Evolutionary conservation across 2,329 filamentous ascomycete genomes (phyloP).

Genomic region (Cercospora canescens): DNA sequence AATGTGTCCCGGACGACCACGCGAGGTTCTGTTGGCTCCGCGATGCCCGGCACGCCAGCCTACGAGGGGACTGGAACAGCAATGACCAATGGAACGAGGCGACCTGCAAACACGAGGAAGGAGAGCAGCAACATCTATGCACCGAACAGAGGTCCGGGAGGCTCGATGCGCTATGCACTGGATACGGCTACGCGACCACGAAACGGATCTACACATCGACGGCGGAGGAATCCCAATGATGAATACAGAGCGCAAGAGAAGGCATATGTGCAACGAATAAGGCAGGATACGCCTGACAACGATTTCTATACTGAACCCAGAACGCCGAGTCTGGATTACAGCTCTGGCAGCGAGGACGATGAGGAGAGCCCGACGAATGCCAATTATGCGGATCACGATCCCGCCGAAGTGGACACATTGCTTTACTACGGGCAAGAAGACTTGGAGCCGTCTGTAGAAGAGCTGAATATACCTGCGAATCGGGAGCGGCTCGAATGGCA

Average conservation of each 20-base stretch:
- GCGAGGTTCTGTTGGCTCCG: constrained; percentile 8
- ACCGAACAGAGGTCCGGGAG: constrained; percentile 51
- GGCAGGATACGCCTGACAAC: constrained; percentile 62
- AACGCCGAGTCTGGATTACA: constrained; percentile 66
- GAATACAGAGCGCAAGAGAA: constrained; percentile 85
- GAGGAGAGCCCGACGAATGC: constrained; percentile 88
- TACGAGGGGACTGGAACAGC: constrained; percentile 23
- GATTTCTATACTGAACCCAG: constrained; percentile 75
- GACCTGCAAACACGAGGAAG: constrained; percentile 47
- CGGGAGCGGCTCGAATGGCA: constrained; percentile 95
- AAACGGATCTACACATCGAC: constrained; percentile 58
- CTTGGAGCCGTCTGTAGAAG: constrained; percentile 83
- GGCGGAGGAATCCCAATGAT: constrained; percentile 65
- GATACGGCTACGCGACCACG: constrained; percentile 48
- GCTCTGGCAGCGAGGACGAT: constrained; percentile 78
- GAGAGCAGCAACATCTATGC: constrained; percentile 52
- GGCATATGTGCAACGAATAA: constrained; percentile 88
- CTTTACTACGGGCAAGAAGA: constrained; percentile 92
- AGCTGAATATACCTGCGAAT: constrained; percentile 83
- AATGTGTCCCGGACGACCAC: constrained; percentile 19
- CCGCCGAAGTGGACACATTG: constrained; percentile 87
- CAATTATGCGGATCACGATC: constrained; percentile 75
- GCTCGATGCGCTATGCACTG: constrained; percentile 36
- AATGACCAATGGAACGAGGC: constrained; percentile 18
- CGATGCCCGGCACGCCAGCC: constrained; percentile 14